A percentile compares a stretch with the other conserved stretches of the same genome.
These are phyloP conservation scores for Whalleya microplaca DNA, from an alignment of 2,329 filamentous ascomycete species.

Conservation along the genomic window DNA sequence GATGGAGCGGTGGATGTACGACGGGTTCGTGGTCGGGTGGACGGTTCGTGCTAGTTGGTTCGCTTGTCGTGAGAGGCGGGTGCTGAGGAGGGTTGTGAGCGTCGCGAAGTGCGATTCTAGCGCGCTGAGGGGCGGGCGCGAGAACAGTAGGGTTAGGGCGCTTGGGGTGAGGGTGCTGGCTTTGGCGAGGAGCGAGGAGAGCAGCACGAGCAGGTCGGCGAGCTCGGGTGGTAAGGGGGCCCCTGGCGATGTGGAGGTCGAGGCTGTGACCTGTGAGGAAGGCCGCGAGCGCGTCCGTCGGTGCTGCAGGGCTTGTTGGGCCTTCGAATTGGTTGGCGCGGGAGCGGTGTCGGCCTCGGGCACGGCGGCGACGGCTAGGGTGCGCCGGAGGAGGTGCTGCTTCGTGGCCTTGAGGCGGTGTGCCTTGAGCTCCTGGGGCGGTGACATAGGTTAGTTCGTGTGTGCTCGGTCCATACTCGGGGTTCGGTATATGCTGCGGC, in stretches of 20 bases:
- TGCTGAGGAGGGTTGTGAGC: slow-evolving; percentile 52
- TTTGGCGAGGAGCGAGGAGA: slow-evolving; percentile 52
- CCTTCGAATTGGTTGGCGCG: neutral
- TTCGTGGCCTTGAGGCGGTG: slow-evolving; percentile 54
- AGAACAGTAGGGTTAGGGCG: slow-evolving; percentile 49
- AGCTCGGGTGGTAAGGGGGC: slow-evolving; percentile 48
- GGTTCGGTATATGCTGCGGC: neutral
- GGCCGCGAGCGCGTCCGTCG: slow-evolving; percentile 28
- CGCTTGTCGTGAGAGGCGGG: slow-evolving; percentile 53
- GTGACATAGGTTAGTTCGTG: slow-evolving; percentile 2
- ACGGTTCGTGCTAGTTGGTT: slow-evolving; percentile 52
- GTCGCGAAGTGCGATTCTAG: slow-evolving; percentile 53
- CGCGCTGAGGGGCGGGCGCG: slow-evolving; percentile 52
- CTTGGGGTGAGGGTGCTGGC: slow-evolving; percentile 41
- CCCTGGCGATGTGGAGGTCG: slow-evolving; percentile 19
- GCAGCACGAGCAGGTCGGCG: slow-evolving; percentile 57
- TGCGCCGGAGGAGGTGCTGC: slow-evolving; percentile 53
- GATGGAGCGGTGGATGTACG: slow-evolving; percentile 62
- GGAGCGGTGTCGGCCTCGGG: slow-evolving; percentile 20
- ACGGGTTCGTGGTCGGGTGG: slow-evolving; percentile 55
- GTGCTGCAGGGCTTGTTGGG: slow-evolving; percentile 19
- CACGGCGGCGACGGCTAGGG: slow-evolving; percentile 51
- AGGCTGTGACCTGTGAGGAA: slow-evolving; percentile 17
- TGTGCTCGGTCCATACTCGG: too few relatives aligned
- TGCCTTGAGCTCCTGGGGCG: slow-evolving; percentile 51